These are phyloP conservation scores for Phytophthora agathidicida DNA, from an alignment of 352 stramenopile species.

Conservation along the genomic window DNA sequence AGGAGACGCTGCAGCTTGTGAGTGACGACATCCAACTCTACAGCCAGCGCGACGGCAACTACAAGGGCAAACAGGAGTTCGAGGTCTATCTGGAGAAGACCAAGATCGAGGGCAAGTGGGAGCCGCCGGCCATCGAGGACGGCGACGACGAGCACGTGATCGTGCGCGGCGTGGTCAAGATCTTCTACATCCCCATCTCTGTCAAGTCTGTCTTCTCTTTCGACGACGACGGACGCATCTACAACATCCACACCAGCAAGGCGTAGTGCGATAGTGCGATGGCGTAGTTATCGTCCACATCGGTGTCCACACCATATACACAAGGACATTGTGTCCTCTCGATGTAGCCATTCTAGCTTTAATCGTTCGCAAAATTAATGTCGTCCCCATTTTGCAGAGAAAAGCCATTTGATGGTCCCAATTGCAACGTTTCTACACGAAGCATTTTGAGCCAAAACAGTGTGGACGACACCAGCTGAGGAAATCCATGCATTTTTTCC, in stretches of 20 bases:
- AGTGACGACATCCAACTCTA: slow-evolving; percentile 62
- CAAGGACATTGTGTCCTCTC: too few species aligned
- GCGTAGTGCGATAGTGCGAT: slow-evolving; percentile 25
- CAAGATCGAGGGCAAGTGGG: slow-evolving; percentile 54
- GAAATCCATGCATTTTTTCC: too few species aligned
- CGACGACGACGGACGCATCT: slow-evolving; percentile 46
- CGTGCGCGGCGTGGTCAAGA: slow-evolving; percentile 56
- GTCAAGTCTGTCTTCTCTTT: slow-evolving; percentile 59
- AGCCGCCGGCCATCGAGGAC: slow-evolving; percentile 46
- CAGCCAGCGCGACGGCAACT: slow-evolving; percentile 54
- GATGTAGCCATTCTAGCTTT: too few species aligned
- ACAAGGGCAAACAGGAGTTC: slow-evolving; percentile 53
- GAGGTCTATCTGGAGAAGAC: slow-evolving; percentile 54
- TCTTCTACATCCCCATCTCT: slow-evolving; percentile 59
- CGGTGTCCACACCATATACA: background rate
- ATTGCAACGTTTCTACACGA: too few species aligned
- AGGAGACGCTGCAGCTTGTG: slow-evolving; percentile 52
- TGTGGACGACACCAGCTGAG: too few species aligned
- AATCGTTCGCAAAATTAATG: too few species aligned
- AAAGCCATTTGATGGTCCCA: too few species aligned
- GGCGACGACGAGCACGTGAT: slow-evolving; percentile 52
- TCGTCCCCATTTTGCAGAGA: too few species aligned
- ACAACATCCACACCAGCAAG: slow-evolving; percentile 56
- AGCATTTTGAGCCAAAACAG: too few species aligned
- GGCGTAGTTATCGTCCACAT: slow-evolving; percentile 7